Percentiles rank a stretch among this genome's conserved stretches.
phyloP scores from a whole-genome alignment of 345 rosid species.

The Eucalyptus polyanthemos region DNA sequence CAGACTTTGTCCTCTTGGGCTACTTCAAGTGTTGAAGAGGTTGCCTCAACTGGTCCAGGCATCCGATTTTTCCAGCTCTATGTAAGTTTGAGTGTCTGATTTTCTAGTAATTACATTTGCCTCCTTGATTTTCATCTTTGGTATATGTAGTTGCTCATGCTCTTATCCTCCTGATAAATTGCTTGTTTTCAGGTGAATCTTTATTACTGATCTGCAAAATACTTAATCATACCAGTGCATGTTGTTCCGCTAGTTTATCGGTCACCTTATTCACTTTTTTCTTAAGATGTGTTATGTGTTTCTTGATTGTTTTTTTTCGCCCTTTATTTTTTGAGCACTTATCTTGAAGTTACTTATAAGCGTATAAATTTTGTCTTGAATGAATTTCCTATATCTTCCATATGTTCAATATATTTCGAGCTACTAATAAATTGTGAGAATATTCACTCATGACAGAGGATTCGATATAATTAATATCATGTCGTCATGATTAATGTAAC shows the following conservation, averaged over 20 bases:
- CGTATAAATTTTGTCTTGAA: background rate
- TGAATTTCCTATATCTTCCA: background rate
- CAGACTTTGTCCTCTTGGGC: slow-evolving; percentile 94
- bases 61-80: slow-evolving; percentile 92
- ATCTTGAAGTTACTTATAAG: background rate
- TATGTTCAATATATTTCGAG: background rate
- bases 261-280: background rate
- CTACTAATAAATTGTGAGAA: background rate
- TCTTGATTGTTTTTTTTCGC: background rate
- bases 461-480: background rate
- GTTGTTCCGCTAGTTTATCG: background rate
- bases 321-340: background rate
- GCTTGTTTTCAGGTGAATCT: background rate
- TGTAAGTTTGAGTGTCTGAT: slow-evolving; percentile 28
- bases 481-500: background rate
- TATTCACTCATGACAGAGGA: background rate
- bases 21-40: slow-evolving; percentile 93
- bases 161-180: background rate
- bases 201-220: background rate
- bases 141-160: background rate
- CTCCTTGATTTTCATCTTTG: background rate
- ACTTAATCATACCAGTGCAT: background rate
- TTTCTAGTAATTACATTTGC: background rate
- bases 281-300: background rate
- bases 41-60: slow-evolving; percentile 92